A percentile compares a stretch with the other conserved stretches of the same genome.
Conservation (phyloP, 2,329 filamentous ascomycete genomes). For the Paraphaeosphaeria sporulosa region DNA sequence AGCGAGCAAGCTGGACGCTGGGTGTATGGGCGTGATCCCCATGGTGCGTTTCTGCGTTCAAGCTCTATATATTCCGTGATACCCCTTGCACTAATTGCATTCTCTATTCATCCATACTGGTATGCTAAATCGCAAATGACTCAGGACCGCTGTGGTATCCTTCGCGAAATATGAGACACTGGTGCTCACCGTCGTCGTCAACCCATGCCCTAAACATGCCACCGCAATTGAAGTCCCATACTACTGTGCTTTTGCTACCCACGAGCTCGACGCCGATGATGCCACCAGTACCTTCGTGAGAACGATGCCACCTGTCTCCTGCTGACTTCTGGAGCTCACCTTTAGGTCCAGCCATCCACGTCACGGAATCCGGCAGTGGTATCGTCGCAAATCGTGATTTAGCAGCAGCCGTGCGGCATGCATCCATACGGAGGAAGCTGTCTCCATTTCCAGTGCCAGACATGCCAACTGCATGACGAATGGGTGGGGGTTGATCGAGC, state of each 20-base stretch:
- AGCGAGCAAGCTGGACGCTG: conserved; percentile 49
- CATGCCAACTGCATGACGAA: conserved; percentile 61
- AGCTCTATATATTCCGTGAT: conserved; percentile 1
- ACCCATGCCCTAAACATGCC: conserved; percentile 88
- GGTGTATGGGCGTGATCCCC: conserved; percentile 47
- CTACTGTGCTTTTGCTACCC: conserved; percentile 62
- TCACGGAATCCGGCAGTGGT: conserved; percentile 66
- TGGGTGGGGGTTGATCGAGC: conserved; percentile 11
- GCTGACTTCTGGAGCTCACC: conserved; percentile 80
- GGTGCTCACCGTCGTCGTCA: conserved; percentile 65
- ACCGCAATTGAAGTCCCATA: conserved; percentile 84
- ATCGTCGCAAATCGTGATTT: conserved; percentile 70
- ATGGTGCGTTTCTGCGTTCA: background rate
- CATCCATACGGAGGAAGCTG: conserved; percentile 77
- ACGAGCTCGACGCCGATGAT: conserved; percentile 81
- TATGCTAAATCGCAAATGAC: conserved; percentile 5
- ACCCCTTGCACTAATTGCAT: conserved; percentile 3
- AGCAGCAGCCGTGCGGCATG: conserved; percentile 74
- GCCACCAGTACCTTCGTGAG: conserved; percentile 82
- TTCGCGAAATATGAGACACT: conserved; percentile 67
- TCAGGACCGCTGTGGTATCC: conserved; percentile 36
- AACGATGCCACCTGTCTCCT: conserved; percentile 73
- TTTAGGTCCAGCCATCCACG: conserved; percentile 70
- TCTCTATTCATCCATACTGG: background rate
- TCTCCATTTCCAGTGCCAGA: conserved; percentile 90